phyloP scores from a whole-genome alignment of 352 stramenopile species.

The Elongisporangium anandrum region DNA sequence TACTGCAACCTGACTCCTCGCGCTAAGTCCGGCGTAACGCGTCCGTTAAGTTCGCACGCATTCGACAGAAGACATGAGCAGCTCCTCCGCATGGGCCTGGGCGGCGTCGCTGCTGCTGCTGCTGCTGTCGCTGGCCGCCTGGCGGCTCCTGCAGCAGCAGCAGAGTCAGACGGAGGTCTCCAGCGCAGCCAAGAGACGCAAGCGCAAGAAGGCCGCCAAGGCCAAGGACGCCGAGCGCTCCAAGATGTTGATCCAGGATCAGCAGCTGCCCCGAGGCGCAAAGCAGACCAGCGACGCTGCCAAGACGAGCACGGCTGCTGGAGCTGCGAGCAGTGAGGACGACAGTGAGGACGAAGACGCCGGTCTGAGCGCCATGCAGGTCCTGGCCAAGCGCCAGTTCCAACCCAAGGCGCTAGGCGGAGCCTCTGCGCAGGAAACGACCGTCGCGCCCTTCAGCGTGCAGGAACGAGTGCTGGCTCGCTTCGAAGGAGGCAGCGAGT shows the following conservation, averaged over 20 bases:
- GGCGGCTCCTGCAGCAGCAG: conserved; percentile 25
- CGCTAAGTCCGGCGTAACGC: neutral
- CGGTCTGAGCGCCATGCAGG: conserved; percentile 49
- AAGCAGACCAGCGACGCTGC: conserved; percentile 1
- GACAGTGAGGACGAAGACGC: conserved; percentile 53
- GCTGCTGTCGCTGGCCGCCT: conserved; percentile 27
- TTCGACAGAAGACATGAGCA: neutral
- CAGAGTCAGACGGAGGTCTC: neutral
- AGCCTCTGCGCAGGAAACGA: conserved; percentile 9
- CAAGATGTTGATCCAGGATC: neutral
- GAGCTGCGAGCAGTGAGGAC: conserved; percentile 8
- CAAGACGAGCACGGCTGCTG: conserved; percentile 1
- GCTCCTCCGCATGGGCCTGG: neutral
- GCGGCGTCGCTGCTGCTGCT: conserved; percentile 39
- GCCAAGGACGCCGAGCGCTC: neutral
- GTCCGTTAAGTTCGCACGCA: neutral
- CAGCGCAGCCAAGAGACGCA: conserved; percentile 33
- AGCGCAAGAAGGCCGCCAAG: conserved; percentile 10
- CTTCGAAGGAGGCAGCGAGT: conserved; percentile 47
- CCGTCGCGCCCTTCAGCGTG: conserved; percentile 20
- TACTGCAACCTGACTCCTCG: neutral
- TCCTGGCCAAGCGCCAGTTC: conserved; percentile 60
- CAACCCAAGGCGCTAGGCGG: conserved; percentile 50
- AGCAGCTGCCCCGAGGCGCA: conserved; percentile 3
- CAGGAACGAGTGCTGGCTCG: conserved; percentile 53